These are phyloP conservation scores for Canariomyces notabilis DNA, from an alignment of 2,329 filamentous ascomycete genomes.

Conservation along the genomic window DNA sequence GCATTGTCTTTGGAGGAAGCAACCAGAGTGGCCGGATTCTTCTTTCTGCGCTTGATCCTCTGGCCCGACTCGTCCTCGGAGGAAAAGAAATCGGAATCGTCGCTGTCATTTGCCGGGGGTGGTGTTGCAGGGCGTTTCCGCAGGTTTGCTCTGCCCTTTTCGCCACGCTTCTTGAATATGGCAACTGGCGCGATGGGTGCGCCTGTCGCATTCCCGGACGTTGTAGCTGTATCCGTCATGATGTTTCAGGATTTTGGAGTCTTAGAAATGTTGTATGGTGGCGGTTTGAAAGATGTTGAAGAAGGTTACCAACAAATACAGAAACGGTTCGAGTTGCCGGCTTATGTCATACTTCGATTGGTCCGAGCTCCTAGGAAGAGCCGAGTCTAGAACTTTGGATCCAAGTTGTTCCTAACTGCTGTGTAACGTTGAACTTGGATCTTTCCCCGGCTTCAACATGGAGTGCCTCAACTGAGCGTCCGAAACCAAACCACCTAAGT, in stretches of 20 bases:
- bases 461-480: too few species aligned
- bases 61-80: constrained; percentile 73
- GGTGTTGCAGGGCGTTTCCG: constrained; percentile 79
- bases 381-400: neutral
- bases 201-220: constrained; percentile 1
- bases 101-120: constrained; percentile 54
- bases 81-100: constrained; percentile 62
- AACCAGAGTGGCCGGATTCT: constrained; percentile 54
- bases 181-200: constrained; percentile 46
- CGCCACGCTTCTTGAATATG: constrained; percentile 80
- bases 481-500: too few species aligned
- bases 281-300: neutral
- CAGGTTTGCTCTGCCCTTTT: constrained; percentile 69
- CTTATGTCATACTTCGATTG: neutral
- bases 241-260: neutral
- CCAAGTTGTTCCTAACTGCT: too few species aligned
- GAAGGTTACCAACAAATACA: neutral
- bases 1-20: constrained; percentile 53
- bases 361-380: neutral
- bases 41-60: constrained; percentile 73
- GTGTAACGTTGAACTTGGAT: too few species aligned
- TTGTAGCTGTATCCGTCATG: constrained; percentile 18
- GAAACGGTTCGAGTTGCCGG: neutral
- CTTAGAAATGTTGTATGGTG: neutral
- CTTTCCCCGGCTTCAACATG: too few species aligned